These are phyloP conservation scores for Panaeolus cyanescens DNA, from an alignment of 768 basidiomycete genomes.

Conservation along the genomic window DNA sequence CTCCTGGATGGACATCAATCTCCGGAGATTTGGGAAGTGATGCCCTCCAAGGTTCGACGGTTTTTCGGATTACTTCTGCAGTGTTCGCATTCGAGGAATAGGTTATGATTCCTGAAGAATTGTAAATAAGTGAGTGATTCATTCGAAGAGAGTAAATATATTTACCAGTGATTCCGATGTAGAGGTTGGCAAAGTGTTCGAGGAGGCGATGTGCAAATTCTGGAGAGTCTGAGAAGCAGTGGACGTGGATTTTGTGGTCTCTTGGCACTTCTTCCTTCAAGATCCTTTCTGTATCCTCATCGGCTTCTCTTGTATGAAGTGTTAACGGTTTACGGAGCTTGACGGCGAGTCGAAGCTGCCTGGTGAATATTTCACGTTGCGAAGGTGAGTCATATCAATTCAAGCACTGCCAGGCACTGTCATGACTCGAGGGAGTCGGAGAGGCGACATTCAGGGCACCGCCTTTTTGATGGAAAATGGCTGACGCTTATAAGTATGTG, in stretches of 20 bases:
- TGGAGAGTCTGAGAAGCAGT: slow-evolving; percentile 86
- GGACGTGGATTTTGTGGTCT: slow-evolving; percentile 81
- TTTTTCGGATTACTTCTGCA: slow-evolving; percentile 57
- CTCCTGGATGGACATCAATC: not conserved
- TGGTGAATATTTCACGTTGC: slow-evolving; percentile 64
- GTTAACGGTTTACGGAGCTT: slow-evolving; percentile 74
- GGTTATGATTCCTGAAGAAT: slow-evolving; percentile 67
- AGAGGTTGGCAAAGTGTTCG: slow-evolving; percentile 77
- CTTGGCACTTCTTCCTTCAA: slow-evolving; percentile 73
- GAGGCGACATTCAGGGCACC: too few species aligned
- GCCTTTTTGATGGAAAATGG: too few species aligned
- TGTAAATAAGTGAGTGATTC: not conserved
- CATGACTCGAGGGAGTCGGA: too few species aligned
- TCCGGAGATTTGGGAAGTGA: not conserved
- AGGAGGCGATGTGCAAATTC: slow-evolving; percentile 72
- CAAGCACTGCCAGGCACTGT: too few species aligned
- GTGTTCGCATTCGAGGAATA: slow-evolving; percentile 79
- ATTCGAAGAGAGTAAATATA: slow-evolving; percentile 11
- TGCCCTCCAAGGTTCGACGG: slow-evolving; percentile 27
- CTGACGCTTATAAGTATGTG: too few species aligned
- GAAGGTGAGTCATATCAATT: slow-evolving; percentile 83
- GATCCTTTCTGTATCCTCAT: slow-evolving; percentile 79
- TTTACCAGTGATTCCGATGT: slow-evolving; percentile 78
- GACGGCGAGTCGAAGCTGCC: slow-evolving; percentile 73
- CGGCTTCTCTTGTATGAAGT: slow-evolving; percentile 86